Evolutionary conservation across 768 basidiomycete species (phyloP).

Genomic region (Termitomyces sp.): DNA sequence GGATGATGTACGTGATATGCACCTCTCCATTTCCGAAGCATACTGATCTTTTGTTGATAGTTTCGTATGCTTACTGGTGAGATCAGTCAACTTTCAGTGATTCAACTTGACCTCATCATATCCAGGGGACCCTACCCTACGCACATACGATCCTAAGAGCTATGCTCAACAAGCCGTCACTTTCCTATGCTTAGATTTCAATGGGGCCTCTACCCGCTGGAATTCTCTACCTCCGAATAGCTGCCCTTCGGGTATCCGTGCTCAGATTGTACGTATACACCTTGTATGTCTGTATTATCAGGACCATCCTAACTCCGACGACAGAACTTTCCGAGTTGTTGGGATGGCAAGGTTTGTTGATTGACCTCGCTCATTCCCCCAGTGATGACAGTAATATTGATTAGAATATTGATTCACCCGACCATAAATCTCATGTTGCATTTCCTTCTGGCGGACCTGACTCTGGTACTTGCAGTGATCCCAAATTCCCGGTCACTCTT

Average conservation of each 20-base stretch:
- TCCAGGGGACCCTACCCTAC: conserved; percentile 35
- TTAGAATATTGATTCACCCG: conserved; percentile 40
- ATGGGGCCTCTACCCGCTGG: conserved; percentile 30
- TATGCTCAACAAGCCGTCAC: conserved; percentile 42
- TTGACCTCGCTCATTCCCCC: not conserved
- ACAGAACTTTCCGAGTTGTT: conserved; percentile 51
- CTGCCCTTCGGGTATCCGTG: conserved; percentile 44
- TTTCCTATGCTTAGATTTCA: conserved; percentile 44
- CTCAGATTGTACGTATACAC: conserved; percentile 39
- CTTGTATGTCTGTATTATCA: not conserved
- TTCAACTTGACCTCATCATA: not conserved
- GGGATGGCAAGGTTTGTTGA: conserved; percentile 43
- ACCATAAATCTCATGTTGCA: conserved; percentile 49
- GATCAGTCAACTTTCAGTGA: not conserved
- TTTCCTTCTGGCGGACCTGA: conserved; percentile 43
- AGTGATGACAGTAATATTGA: not conserved
- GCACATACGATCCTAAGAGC: conserved; percentile 40
- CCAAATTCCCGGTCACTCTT: conserved; percentile 37
- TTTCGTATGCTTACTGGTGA: conserved; percentile 50
- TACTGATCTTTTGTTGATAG: conserved; percentile 20
- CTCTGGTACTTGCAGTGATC: conserved; percentile 41
- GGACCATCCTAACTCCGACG: not conserved
- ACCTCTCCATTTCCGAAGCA: not conserved
- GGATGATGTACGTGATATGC: conserved; percentile 36
- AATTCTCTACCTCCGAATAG: conserved; percentile 31